Evolutionary conservation across 2,329 filamentous ascomycete genomes (phyloP), one percentile per base, ranked within the genome.

Genomic region (Epichloe gansuensis): DNA sequence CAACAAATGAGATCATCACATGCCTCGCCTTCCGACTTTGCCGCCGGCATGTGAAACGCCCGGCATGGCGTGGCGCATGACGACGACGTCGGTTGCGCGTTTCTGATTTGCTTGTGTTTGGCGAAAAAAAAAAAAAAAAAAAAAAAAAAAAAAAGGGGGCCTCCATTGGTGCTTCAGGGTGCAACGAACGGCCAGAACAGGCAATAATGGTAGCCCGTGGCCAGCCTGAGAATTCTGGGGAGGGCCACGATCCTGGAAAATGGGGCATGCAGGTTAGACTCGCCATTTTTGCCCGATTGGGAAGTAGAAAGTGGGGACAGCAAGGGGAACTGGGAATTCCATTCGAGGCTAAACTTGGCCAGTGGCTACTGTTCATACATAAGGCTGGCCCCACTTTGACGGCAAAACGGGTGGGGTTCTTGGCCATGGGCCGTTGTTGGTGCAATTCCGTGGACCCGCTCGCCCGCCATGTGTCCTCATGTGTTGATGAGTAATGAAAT

Each of bases 271-370:
- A 9, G 9, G 15, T 35, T 52, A 37, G 51, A 6, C 46, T 52
- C 51, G 51, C 51, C 51, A 52, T 21, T 48, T 44, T 52, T 52
- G 21, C 51, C 51, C 5, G 31, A 48, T 48, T 48, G 7, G 31
- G 54, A 45, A 39, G 28, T 11, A 3, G 28, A 1, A 31, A 31
- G 28, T 31, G 28, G 28, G 28, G 11, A 11, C 28, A 31, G 28
- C 8, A 31, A 9, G 28, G 3, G 0, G 3, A 11, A 31, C 9
- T 9, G 28, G 28, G 28, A 8, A 9, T 4, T 4, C 28, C 8
- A 31, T 31, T 31, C 28, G 8, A 31, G 28, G 23, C 23, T 3
- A 23, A 3, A 23, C 23, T 4, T 4, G 23, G 23, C 23, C 23
- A 23, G 3, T 21, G 17, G 17, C 17, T 21, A 3, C 23, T 23